phyloP scores from a whole-genome alignment of 805 yeast species.

The Saccharomyces cerevisiae region DNA sequence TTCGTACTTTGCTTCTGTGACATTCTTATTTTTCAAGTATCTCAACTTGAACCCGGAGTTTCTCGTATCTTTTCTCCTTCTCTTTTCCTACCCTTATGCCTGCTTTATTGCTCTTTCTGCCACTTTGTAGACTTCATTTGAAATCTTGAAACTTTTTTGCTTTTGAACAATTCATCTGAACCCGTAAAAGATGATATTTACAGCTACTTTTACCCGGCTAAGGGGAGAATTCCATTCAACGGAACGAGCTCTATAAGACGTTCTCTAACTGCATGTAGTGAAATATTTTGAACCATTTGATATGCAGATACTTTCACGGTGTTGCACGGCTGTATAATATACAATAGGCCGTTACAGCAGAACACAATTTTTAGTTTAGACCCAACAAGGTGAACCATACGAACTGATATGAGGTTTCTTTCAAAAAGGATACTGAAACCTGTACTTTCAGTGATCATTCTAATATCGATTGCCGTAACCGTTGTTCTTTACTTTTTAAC shows the following conservation, averaged over 20 bases:
- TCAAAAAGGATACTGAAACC: not conserved
- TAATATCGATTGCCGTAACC: not conserved
- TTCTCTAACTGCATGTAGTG: not conserved
- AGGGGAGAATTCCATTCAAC: not conserved
- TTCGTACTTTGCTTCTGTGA: constrained; percentile 3
- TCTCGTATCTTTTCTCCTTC: not conserved
- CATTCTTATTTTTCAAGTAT: not conserved
- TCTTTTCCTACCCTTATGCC: not conserved
- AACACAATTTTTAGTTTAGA: not conserved
- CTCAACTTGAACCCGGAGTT: not conserved
- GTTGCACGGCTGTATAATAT: not conserved
- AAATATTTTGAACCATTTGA: not conserved
- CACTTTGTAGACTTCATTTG: not conserved
- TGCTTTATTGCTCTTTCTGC: not conserved
- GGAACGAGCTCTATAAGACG: not conserved
- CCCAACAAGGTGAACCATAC: not conserved
- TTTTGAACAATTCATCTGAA: not conserved
- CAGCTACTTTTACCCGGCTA: not conserved
- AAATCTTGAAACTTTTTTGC: not conserved
- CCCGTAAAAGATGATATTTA: not conserved
- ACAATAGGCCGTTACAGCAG: not conserved
- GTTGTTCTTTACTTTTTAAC: not conserved
- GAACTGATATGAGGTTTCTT: not conserved
- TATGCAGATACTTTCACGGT: not conserved
- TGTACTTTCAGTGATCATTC: not conserved